Evolutionary conservation across 2,329 filamentous ascomycete species (phyloP), one percentile per base, ranked within the genome.

Genomic region (Nemania sp.): DNA sequence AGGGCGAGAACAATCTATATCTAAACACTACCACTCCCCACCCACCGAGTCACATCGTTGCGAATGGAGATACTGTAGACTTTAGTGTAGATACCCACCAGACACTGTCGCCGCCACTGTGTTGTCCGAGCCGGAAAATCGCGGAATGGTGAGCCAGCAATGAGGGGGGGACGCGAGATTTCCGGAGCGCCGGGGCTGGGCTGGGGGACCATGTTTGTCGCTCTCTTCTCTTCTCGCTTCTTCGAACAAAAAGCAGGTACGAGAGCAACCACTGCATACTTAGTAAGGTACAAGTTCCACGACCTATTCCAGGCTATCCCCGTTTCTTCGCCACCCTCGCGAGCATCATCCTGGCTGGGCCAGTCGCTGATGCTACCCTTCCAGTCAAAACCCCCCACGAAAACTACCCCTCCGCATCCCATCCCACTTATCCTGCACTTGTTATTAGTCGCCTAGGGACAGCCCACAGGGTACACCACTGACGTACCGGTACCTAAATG

Each of bases 41-140:
- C 25, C 25, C 37, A n/a, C 43, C 15, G 11, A 29, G 5, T 20
- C 11, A 20, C 35, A n/a, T 17, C 25, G 9, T 43, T 4, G 20
- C 15, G 35, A n/a, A n/a, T n/a, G n/a, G n/a, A n/a, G n/a, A n/a
- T n/a, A n/a, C n/a, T n/a, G n/a, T n/a, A n/a, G n/a, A n/a, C n/a
- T n/a, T n/a, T n/a, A n/a, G n/a, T n/a, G n/a, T n/a, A n/a, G n/a
- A n/a, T n/a, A n/a, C n/a, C n/a, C n/a, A n/a, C n/a, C n/a, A n/a
- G n/a, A 21, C 13, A 37, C 34, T 48, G 39, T 49, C 40, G 45
- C 34, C n/a, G 55, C 21, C 48, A 61, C 49, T 54, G 40, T 57
- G 59, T 34, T n/a, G 29, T 51, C 40, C 20, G 46, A 55, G 40
- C 57, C 60, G 57, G 60, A n/a, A 63, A 57, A 60, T 63, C 18